Base-by-base conservation (phyloP, 345 rosid genomes). In the Citrus medica region DNA sequence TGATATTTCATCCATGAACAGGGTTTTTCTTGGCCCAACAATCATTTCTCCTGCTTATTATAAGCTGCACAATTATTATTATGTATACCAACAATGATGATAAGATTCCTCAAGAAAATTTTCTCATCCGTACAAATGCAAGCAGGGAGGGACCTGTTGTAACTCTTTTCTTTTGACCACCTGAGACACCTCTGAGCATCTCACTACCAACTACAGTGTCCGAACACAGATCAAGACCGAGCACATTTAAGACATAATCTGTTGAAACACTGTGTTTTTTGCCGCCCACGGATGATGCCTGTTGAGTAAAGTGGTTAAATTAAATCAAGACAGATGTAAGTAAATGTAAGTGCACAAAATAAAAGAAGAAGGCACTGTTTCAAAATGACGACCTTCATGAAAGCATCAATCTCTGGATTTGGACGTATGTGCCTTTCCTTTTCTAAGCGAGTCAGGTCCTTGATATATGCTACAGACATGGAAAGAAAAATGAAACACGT, bases 101-200 rank as follows among this genome's bases (percentile, higher is more conserved):
- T 33, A 33, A 4, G 16, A 65, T 65, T 1, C 19, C 21, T 30
- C 1, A 30, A 21, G 9, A 65, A 17, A 21, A 32, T 17, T 53
- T 33, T 21, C 38, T 33, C 24, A 33, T 65, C 9, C 2, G 25
- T 53, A 17, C 58, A 53, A 53, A 13, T 46, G 16, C 0, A 3
- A 53, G 22, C 22, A 6, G 79, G 78, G 78, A 81, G 73, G 72
- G 59, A 93, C 98, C 98, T 80, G 98, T 92, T 32, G 98, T 93
- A 71, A 95, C 98, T 80, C 98, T 87, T 85, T 93, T 95, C 61
- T 92, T 91, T 71, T 93, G 98, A 66, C 98, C 98, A 66, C 98
- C 98, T 7, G 98, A 95, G 79, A 95, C 94, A 37, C 98, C 98
- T 87, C 98, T 88, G 78, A 91, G 82, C 98, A 95, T 95, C 64